Evolutionary conservation across 257 asterid genomes (phyloP), one percentile per base, ranked within the genome.

Genomic region (Anisodus acutangulus): DNA sequence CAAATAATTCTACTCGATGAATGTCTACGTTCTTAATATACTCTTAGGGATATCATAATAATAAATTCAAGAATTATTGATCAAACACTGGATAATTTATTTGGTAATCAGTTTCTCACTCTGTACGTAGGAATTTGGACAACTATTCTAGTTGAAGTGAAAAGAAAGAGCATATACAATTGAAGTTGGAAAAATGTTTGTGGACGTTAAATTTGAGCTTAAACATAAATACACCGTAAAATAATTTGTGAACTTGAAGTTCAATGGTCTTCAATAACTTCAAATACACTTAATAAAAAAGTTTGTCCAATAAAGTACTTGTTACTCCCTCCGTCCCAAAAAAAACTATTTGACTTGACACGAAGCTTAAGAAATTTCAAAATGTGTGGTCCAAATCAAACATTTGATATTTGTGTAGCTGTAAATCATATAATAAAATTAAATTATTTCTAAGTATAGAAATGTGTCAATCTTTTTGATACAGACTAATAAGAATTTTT

Each of bases 1-100:
- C 54, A 81, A 59, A 84, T 87, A 82, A 81, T 58, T 60, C 63
- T 81, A 89, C 9, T 12, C 85, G 39, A 85, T 55, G 35, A 9
- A 13, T 35, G 8, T 57, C 26, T 9, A 47, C 17, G 43, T 16
- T 16, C 59, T 54, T 12, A 12, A 54, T 54, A 11, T 11, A 54
- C 17, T 22, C 0, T 22, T 22, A 22, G 8, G 8, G 1, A 41
- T 70, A n/a, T 45, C 55, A 15, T 17, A 9, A 5, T 70, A 43
- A 70, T 43, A 17, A 66, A 31, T 12, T 35, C 10, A 35, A 35
- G 19, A 5, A 35, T 31, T 3, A 66, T 35, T 35, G 11, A 35
- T 66, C 47, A 63, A 4, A 63, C 39, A 9, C 8, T 5, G 3
- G 8, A 64, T 64, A 35, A 26, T 64, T 22, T 64, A 10, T 22